Evolutionary conservation across 305 asterid genomes (phyloP).

Genomic region (Striga hermonthica): DNA sequence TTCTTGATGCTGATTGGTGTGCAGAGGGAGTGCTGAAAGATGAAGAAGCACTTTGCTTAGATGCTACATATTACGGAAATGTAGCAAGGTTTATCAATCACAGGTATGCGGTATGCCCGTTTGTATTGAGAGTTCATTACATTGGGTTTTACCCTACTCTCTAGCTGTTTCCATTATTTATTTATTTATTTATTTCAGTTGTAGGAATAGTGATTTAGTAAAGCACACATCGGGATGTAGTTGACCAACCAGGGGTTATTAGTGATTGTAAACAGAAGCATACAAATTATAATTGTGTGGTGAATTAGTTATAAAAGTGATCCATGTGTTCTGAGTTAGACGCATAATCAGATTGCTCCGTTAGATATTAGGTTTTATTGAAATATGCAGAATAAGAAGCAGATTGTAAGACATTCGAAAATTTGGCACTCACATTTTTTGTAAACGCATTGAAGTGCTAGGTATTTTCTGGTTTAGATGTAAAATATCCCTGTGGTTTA

Average conservation of each 20-base stretch:
- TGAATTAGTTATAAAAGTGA: not conserved
- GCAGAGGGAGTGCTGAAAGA: constrained; percentile 78
- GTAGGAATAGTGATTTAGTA: not conserved
- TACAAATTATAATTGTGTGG: not conserved
- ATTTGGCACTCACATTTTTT: not conserved
- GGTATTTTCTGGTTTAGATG: constrained; percentile 5
- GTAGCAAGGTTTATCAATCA: constrained; percentile 92
- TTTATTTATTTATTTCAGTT: not conserved
- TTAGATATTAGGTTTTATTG: not conserved
- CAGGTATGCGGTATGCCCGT: constrained; percentile 66
- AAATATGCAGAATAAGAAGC: not conserved
- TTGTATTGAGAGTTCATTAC: constrained; percentile 20
- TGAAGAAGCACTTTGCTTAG: constrained; percentile 95
- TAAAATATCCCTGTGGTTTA: constrained; percentile 12
- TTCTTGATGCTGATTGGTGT: constrained; percentile 97
- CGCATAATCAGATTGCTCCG: not conserved
- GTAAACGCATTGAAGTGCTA: not conserved
- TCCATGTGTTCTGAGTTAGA: not conserved
- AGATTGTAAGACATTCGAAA: not conserved
- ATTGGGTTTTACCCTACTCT: no score
- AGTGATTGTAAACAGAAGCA: not conserved
- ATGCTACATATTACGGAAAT: constrained; percentile 88
- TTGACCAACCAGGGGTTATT: not conserved
- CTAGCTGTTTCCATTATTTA: not conserved
- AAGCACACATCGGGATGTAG: not conserved